Evolutionary conservation across 257 asterid species (phyloP), one percentile per base, ranked within the genome.

Genomic region (Paulownia fortunei): DNA sequence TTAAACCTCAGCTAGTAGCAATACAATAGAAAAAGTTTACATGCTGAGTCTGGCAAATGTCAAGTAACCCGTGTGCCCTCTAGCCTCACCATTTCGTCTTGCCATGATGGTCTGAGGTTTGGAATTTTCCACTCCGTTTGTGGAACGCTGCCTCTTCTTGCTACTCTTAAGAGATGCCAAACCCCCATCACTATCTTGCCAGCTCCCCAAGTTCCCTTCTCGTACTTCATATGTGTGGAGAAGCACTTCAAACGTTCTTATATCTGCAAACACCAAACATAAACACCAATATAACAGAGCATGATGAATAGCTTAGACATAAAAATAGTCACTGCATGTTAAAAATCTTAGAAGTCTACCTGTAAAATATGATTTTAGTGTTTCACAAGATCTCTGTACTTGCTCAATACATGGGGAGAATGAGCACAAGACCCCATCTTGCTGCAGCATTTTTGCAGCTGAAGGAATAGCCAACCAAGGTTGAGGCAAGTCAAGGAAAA

Each of bases 381-480:
- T 83, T 82, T 91, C 96, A 32, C 97, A 93, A 16, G 98, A 88
- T 72, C 88, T 91, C 42, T 93, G 99, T 26, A 91, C 99, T 93
- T 95, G 99, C 81, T 95, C 99, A 8, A 95, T 95, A 84, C 99
- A 95, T 0, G 98, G 99, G 6, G 98, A 95, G 83, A 95, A 95
- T 36, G 99, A 91, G 88, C 99, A 95, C 87, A 93, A 67, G 54
- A 90, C 87, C 11, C 97, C 99, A 62, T 95, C 99, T 83, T 84
- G 92, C 84, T 93, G 94, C 88, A 95, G 82, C 96, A 95, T 90
- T 84, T 85, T 93, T 9, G 91, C 93, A 80, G 94, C 97, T n/a
- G 96, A 95, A 71, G 97, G 96, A 74, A 93, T 92, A 61, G 95
- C 99, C 66, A 90, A 80, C 99, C 99, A 96, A 1, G 98, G 99